These are phyloP conservation scores for Hysterangium stoloniferum DNA, from an alignment of 768 basidiomycete genomes.

Conservation along the genomic window DNA sequence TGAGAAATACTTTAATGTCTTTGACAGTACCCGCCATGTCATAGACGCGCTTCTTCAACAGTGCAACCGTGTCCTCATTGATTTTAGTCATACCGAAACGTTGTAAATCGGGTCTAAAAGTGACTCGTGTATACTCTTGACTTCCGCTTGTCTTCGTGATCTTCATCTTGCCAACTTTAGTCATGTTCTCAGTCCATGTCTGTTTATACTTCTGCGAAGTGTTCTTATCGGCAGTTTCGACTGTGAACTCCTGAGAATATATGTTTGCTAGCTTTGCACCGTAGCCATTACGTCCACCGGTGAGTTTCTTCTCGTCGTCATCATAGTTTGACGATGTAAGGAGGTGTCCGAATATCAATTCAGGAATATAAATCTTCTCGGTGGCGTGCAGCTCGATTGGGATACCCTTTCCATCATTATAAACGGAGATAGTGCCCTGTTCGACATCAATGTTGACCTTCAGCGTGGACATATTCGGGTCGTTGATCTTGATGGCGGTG, in stretches of 20 bases:
- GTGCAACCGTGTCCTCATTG: slow-evolving; percentile 83
- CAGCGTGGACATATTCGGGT: slow-evolving; percentile 82
- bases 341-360: slow-evolving; percentile 94
- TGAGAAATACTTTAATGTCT: slow-evolving; percentile 88
- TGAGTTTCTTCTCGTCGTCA: slow-evolving; percentile 97
- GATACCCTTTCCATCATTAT: slow-evolving; percentile 94
- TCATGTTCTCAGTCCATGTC: slow-evolving; percentile 92
- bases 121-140: slow-evolving; percentile 89
- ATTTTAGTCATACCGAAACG: slow-evolving; percentile 90
- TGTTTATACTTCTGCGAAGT: slow-evolving; percentile 88
- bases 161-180: slow-evolving; percentile 77
- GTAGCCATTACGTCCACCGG: slow-evolving; percentile 97
- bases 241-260: slow-evolving; percentile 91
- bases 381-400: slow-evolving; percentile 92
- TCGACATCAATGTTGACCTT: slow-evolving; percentile 85
- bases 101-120: slow-evolving; percentile 85
- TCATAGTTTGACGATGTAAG: slow-evolving; percentile 96
- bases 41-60: slow-evolving; percentile 90
- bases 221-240: slow-evolving; percentile 92
- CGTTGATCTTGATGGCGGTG: slow-evolving; percentile 66
- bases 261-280: slow-evolving; percentile 98
- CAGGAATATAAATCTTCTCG: slow-evolving; percentile 93
- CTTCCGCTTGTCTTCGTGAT: slow-evolving; percentile 84
- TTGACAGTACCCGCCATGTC: slow-evolving; percentile 95
- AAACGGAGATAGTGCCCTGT: slow-evolving; percentile 79